These are phyloP conservation scores for Leccinum pellstonianum DNA, from an alignment of 768 basidiomycete genomes.

Conservation along the genomic window DNA sequence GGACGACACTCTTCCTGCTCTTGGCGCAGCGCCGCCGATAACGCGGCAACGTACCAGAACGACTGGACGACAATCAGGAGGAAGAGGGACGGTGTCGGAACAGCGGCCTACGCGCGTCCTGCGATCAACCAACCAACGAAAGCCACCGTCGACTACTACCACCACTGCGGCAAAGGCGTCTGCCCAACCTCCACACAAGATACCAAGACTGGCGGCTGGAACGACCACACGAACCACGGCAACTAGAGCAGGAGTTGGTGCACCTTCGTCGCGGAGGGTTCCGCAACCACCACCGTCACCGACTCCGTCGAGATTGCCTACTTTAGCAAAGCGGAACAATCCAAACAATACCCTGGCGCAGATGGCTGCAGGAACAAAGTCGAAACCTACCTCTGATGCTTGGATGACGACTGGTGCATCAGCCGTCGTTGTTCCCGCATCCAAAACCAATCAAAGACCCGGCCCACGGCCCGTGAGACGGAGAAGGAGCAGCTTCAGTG, in stretches of 20 bases:
- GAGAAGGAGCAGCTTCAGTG: slow-evolving; percentile 83
- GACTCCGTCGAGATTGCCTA: slow-evolving; percentile 75
- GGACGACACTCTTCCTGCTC: slow-evolving; percentile 62
- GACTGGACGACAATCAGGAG: slow-evolving; percentile 37
- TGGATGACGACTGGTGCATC: slow-evolving; percentile 77
- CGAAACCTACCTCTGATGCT: slow-evolving; percentile 46
- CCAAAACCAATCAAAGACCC: slow-evolving; percentile 67
- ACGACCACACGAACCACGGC: slow-evolving; percentile 49
- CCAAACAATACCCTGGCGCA: slow-evolving; percentile 48
- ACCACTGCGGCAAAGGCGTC: slow-evolving; percentile 40
- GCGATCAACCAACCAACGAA: slow-evolving; percentile 60
- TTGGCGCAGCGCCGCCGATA: slow-evolving; percentile 48
- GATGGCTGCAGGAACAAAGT: slow-evolving; percentile 41
- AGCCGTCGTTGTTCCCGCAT: slow-evolving; percentile 68
- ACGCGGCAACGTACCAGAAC: slow-evolving; percentile 37
- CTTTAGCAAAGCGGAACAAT: slow-evolving; percentile 58
- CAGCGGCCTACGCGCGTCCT: slow-evolving; percentile 74
- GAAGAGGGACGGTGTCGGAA: slow-evolving; percentile 62
- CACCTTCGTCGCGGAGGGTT: slow-evolving; percentile 36
- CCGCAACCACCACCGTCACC: slow-evolving; percentile 59
- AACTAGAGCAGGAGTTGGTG: slow-evolving; percentile 30
- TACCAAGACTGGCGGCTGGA: slow-evolving; percentile 61
- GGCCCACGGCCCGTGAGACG: slow-evolving; percentile 71
- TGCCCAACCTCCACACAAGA: slow-evolving; percentile 60
- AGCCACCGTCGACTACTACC: slow-evolving; percentile 42